Conservation (phyloP, 164 flowering plant species). For the Akebia trifoliata region DNA sequence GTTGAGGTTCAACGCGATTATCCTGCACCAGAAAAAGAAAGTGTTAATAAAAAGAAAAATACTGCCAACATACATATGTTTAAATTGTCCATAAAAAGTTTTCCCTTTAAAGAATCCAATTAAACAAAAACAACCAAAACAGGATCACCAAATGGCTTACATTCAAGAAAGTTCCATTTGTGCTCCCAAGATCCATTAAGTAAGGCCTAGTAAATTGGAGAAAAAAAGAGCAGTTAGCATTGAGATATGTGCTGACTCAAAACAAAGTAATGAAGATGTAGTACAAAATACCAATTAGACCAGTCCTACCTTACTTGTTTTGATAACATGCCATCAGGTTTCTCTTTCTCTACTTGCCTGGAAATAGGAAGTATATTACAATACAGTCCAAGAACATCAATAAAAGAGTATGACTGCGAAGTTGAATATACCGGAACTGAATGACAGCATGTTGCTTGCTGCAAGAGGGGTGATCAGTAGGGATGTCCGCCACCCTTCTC, state of each 20-base stretch:
- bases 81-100: too few relatives aligned
- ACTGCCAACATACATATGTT: too few relatives aligned
- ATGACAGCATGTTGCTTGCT: constrained; percentile 98
- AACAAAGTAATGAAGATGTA: constrained; percentile 3
- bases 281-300: not conserved
- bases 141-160: constrained; percentile 46
- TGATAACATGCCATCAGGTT: constrained; percentile 66
- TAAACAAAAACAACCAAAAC: not conserved
- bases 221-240: constrained; percentile 14
- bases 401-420: constrained; percentile 3
- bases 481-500: constrained; percentile 90
- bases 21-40: constrained; percentile 52
- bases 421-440: constrained; percentile 57
- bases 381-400: constrained; percentile 4
- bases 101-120: not conserved
- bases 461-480: constrained; percentile 98
- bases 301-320: constrained; percentile 67
- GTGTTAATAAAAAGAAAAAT: not conserved
- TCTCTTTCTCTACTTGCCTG: constrained; percentile 89
- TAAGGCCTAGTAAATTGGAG: constrained; percentile 56
- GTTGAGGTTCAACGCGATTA: constrained; percentile 70
- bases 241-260: not conserved
- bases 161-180: constrained; percentile 86
- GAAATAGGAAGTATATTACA: constrained; percentile 5
- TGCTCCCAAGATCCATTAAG: constrained; percentile 98